Base-by-base conservation (phyloP, 192 early-diverging fungal genomes). In the Chytriomyces sp. region DNA sequence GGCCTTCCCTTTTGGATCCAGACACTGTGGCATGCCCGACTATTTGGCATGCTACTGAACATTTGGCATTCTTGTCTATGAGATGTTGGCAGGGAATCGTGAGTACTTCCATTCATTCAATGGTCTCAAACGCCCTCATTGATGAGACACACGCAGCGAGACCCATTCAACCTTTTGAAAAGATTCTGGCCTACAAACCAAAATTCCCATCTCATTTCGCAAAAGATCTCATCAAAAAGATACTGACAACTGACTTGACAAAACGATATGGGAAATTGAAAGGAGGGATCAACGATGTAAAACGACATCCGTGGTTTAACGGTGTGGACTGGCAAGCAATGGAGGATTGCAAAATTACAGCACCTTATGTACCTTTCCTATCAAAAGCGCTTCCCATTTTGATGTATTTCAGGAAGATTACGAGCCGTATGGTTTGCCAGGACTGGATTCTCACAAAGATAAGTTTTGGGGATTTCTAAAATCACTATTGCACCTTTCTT, bases 401-500 rank as follows among this genome's bases (percentile, higher is more conserved):
- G 95, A 97, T 77, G 82, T 85, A 69, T 98, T 97, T 76, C 90
- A 93, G 4, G 96, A 99, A 76, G 91, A 95, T 59, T 78, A 86
- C 22, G 95, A 95, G 75, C 90, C 88, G 17, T 99, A 99, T 78
- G 96, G 95, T 26, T 77, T 81, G 36, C 80, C 77, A 39, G 81
- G 85, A 5, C 84, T 85, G 49, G 92, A 95, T 72, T 84, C 89
- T 39, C 89, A 91, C 72, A 73, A 82, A 39, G 89, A 93, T 55
- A 81, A 87, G 73, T 94, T 94, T 69, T 80, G n/a, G 82, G 40
- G 91, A 88, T 25, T 94, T 93, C 75, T 93, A 82, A 3, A 75
- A 91, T 19, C 93, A 93, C 52, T 96, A 94, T 93, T 83, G 96
- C n/a, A n/a, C n/a, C n/a, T n/a, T n/a, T n/a, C n/a, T n/a, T n/a